These are phyloP conservation scores for Hibiscus tridactylites DNA, from an alignment of 345 rosid species.

Conservation along the genomic window DNA sequence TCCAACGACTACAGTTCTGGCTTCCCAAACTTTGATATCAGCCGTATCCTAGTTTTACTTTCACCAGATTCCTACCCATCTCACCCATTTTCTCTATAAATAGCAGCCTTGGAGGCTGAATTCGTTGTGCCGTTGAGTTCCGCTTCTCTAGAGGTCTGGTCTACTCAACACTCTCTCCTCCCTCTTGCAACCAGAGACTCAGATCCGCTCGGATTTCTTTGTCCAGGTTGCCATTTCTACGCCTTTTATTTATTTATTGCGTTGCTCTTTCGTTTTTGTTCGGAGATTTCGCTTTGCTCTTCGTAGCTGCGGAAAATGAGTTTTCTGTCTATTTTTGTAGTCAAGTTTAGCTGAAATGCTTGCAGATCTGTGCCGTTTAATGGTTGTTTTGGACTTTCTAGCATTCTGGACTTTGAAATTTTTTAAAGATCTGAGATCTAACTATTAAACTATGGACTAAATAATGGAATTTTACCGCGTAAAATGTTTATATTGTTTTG, in stretches of 20 bases:
- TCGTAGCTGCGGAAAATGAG: neutral
- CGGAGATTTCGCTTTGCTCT: neutral
- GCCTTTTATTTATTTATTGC: neutral
- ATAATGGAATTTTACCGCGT: neutral
- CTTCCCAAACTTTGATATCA: neutral
- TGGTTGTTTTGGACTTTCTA: neutral
- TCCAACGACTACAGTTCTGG: constrained; percentile 18
- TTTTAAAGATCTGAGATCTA: constrained; percentile 10
- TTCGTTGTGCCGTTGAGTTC: constrained; percentile 8
- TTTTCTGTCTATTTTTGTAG: neutral
- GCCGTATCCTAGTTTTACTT: neutral
- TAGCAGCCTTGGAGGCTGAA: neutral
- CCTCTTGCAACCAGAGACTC: neutral
- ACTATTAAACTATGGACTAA: neutral
- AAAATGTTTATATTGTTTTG: neutral
- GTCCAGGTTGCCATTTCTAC: constrained; percentile 11
- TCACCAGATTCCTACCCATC: constrained; percentile 8
- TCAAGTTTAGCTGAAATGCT: neutral
- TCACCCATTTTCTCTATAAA: constrained; percentile 22
- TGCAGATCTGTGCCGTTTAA: constrained; percentile 11
- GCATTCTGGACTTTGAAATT: neutral
- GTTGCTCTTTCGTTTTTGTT: neutral
- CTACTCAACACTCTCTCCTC: neutral
- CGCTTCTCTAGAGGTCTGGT: constrained; percentile 15
- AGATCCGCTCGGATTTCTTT: constrained; percentile 10